phyloP scores from a whole-genome alignment of 164 flowering plant genomes.

The Liriodendron chinense region DNA sequence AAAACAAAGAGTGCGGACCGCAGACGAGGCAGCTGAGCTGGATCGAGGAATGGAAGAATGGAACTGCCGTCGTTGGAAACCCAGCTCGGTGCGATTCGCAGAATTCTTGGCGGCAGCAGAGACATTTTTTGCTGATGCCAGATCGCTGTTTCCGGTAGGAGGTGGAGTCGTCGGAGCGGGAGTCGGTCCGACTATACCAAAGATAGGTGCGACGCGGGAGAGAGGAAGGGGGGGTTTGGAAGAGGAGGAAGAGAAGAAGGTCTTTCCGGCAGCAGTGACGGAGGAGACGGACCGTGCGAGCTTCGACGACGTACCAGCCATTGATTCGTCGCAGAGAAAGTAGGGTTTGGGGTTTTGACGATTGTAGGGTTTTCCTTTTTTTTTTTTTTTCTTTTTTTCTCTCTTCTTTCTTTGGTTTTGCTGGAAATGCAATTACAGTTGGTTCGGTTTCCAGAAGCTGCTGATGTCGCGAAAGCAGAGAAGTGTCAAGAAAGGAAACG shows the following conservation, averaged over 20 bases:
- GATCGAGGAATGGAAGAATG: background rate
- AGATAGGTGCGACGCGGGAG: background rate
- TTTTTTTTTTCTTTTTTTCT: too few relatives aligned
- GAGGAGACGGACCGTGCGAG: background rate
- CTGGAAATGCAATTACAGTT: too few relatives aligned
- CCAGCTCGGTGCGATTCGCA: background rate
- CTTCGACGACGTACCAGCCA: background rate
- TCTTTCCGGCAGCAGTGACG: background rate
- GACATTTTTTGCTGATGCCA: background rate
- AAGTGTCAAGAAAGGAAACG: too few relatives aligned
- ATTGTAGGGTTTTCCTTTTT: too few relatives aligned
- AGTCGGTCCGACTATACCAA: background rate
- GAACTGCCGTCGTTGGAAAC: background rate
- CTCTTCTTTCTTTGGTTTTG: too few relatives aligned
- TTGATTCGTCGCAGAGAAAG: background rate
- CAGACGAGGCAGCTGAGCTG: background rate
- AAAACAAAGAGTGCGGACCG: background rate
- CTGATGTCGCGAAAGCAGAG: too few relatives aligned
- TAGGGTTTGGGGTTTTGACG: too few relatives aligned
- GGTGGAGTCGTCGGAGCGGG: background rate
- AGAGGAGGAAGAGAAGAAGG: background rate
- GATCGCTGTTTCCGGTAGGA: background rate
- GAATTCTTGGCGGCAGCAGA: background rate
- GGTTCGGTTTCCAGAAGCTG: too few relatives aligned
- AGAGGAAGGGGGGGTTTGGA: background rate